Base-by-base conservation (phyloP, 164 flowering plant species). In the Taxillus chinensis region DNA sequence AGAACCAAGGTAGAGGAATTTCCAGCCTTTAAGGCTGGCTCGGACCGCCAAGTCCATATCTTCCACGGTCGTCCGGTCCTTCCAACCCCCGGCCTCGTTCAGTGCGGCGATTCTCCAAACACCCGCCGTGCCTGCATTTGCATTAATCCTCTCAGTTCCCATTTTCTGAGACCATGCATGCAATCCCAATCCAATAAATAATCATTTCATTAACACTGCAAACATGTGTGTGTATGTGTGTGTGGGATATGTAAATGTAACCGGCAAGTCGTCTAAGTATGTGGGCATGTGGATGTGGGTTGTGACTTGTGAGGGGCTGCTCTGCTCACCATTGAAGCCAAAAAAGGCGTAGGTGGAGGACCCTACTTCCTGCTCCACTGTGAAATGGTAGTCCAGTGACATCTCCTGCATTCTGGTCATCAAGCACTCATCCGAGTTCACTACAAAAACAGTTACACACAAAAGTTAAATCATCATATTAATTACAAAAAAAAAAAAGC, bases 371-470 rank as follows among this genome's bases (percentile, higher is more conserved):
- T 84, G 89, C 69, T 84, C 89, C 52, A 84, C 86, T 5, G 81
- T 77, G 68, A 87, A 87, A 74, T 87, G 95, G 70, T 87, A 87
- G 68, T 85, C 82, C 70, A 87, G 61, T 0, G 95, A 83, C 87
- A 87, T 87, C 62, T 87, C 87, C 71, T 87, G 90, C 81, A 87
- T 77, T 62, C 89, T 84, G 12, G 89, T 84, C 89, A 84, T 75
- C 73, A 84, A 75, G 62, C 86, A 82, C 69, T 84, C 83, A 56
- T 82, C 67, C 4, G 86, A 51, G 46, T 84, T 84, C 73, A 82
- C 89, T 84, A 80, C 63, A 71, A 60, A 64, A 65, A 3, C 51
- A 48, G 51, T 7, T n/a, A 5, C 50, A 10, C 50, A 46, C 50
- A 46, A 46, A 46, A 46, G 12, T 11, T 3, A 2, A 7, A 11